Conservation (phyloP, 164 flowering plant species). For the Santalum album region DNA sequence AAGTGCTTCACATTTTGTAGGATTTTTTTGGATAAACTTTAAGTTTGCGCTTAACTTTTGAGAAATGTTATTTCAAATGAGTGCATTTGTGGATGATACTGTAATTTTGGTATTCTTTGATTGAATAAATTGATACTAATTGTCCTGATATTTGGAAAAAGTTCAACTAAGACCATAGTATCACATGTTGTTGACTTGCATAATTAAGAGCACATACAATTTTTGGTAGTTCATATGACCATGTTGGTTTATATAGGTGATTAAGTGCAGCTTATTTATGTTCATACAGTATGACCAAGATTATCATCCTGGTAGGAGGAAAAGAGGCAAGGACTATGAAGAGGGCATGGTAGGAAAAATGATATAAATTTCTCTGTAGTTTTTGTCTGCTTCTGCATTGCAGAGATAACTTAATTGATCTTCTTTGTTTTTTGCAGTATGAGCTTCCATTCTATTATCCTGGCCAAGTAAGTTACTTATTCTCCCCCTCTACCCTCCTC, state of each 20-base stretch:
- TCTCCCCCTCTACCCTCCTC: neutral
- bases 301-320: conserved; percentile 83
- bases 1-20: no score
- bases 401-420: neutral
- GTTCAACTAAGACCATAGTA: no score
- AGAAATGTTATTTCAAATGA: no score
- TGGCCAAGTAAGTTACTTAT: conserved; percentile 65
- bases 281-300: conserved; percentile 71
- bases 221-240: no score
- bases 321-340: conserved; percentile 84
- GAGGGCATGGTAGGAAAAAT: conserved; percentile 70
- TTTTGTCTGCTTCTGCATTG: neutral
- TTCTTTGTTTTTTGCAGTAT: conserved; percentile 51
- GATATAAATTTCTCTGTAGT: conserved; percentile 1
- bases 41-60: no score
- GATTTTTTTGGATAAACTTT: no score
- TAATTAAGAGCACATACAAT: no score
- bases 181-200: no score
- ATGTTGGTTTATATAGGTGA: neutral
- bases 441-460: conserved; percentile 97
- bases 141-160: no score
- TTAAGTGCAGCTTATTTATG: neutral
- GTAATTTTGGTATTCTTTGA: no score
- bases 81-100: no score
- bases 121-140: no score